These are phyloP conservation scores for Sclerospora graminicola DNA, from an alignment of 352 stramenopile species.

Conservation along the genomic window DNA sequence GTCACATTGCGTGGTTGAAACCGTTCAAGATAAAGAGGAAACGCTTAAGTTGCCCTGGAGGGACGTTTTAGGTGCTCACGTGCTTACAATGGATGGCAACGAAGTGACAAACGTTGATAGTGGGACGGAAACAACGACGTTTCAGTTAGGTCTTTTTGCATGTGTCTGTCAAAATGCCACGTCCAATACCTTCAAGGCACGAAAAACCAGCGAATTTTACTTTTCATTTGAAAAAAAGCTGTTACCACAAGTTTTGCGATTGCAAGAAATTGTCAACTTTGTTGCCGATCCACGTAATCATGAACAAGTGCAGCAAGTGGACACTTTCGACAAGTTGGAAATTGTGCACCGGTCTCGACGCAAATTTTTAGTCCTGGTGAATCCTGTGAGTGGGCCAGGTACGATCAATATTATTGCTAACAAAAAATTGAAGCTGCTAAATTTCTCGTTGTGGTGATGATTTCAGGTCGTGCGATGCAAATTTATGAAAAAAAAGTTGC, in stretches of 20 bases:
- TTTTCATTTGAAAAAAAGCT: conserved; percentile 35
- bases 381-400: no score
- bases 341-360: no score
- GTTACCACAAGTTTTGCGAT: conserved; percentile 22
- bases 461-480: no score
- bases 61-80: conserved; percentile 44
- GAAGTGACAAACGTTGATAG: no score
- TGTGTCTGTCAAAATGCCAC: conserved; percentile 26
- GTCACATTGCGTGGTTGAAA: conserved; percentile 10
- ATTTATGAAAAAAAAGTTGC: no score
- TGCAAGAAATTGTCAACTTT: conserved; percentile 37
- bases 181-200: conserved; percentile 24
- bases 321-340: conserved; percentile 23
- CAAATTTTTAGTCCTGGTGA: no score
- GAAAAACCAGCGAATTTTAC: conserved; percentile 31
- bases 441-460: no score
- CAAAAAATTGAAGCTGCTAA: no score
- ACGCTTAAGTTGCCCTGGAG: conserved; percentile 26
- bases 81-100: conserved; percentile 30
- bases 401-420: no score
- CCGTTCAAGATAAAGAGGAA: conserved; percentile 1
- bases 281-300: conserved; percentile 37
- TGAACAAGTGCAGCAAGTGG: conserved; percentile 9
- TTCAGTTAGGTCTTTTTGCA: conserved; percentile 36
- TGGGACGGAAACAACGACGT: conserved; percentile 7